Base-by-base conservation (phyloP, 2,329 filamentous ascomycete species). In the Colletotrichum limetticola region DNA sequence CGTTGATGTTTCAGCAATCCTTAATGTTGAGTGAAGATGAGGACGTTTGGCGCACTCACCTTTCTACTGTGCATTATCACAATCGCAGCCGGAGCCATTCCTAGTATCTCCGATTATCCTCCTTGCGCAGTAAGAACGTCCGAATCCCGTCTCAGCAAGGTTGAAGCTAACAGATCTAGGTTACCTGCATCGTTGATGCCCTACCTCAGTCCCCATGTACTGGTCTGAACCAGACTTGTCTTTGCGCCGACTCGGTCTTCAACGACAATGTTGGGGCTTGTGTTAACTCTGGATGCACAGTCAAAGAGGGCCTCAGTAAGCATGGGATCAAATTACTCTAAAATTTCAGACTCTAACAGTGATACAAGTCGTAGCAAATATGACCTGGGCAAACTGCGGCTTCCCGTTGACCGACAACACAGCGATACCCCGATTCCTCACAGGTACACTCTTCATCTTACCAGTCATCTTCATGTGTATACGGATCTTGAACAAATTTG, bases 351-450 rank as follows among this genome's bases (percentile, higher is more conserved):
- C 37, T 5, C 61, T 64, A 4, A 37, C 66, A 22, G 1, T 24
- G 6, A 19, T 1, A 4, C 30, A n/a, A 68, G 58, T 7, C 11
- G 58, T 56, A 11, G 58, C 42, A 7, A 68, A 68, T 14, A 46
- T 56, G 58, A 68, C 58, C 1, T 68, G 58, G 66, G 24, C 58
- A 4, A 28, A 46, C 16, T 68, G 58, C 46, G 66, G 66, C 5
- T 68, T 68, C n/a, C 66, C 57, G 1, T 19, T 68, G 16, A 56
- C 49, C 30, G 66, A 68, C 19, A 57, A 68, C 7, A 62, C 66
- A 1, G 32, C 46, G 12, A 8, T 61, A 12, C 66, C 58, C 4
- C 58, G 58, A 22, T 62, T 62, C 6, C 30, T 68, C 1, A 46
- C 66, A n/a, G 66, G 46, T 2, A 22, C 56, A 14, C 58, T 68